These are phyloP conservation scores for Pascua sp. DNA, from an alignment of 1,284 basidiomycete species.

Conservation along the genomic window DNA sequence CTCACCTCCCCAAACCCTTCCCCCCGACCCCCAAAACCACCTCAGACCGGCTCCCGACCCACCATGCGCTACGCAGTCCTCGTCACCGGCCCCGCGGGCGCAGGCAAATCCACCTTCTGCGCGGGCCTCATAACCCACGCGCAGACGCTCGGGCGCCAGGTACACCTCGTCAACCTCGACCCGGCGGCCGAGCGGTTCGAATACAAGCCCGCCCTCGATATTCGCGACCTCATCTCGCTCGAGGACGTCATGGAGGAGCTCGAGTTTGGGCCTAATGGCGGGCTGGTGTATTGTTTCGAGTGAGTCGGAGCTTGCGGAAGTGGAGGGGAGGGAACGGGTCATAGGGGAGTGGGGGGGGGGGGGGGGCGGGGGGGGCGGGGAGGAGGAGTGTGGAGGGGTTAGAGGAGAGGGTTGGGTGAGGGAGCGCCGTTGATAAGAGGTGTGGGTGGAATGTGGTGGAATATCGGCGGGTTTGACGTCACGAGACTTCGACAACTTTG, in stretches of 20 bases:
- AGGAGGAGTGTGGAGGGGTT: background rate
- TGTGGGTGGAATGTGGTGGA: too few relatives aligned
- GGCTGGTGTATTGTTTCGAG: conserved; percentile 98
- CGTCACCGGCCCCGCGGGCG: conserved; percentile 73
- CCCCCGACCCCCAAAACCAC: background rate
- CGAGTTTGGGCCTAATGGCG: conserved; percentile 94
- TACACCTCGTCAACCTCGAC: conserved; percentile 95
- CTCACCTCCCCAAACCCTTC: background rate
- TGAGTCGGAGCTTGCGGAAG: conserved; percentile 62
- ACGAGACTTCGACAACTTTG: too few relatives aligned
- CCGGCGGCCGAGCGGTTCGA: conserved; percentile 95
- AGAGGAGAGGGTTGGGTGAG: background rate
- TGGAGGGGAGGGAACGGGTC: background rate
- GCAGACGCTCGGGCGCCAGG: conserved; percentile 72
- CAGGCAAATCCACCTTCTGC: conserved; percentile 96
- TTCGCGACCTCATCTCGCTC: conserved; percentile 85
- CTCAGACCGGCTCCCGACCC: too few relatives aligned
- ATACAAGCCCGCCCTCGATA: conserved; percentile 89
- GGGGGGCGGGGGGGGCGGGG: too few relatives aligned
- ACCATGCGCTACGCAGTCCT: conserved; percentile 88
- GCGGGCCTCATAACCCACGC: conserved; percentile 87
- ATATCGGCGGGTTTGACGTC: too few relatives aligned
- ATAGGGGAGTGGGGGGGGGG: too few relatives aligned
- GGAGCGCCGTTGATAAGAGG: background rate
- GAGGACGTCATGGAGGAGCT: conserved; percentile 97